These are phyloP conservation scores for Kazachstania kunashirensis DNA, from an alignment of 805 yeast species.

Conservation along the genomic window DNA sequence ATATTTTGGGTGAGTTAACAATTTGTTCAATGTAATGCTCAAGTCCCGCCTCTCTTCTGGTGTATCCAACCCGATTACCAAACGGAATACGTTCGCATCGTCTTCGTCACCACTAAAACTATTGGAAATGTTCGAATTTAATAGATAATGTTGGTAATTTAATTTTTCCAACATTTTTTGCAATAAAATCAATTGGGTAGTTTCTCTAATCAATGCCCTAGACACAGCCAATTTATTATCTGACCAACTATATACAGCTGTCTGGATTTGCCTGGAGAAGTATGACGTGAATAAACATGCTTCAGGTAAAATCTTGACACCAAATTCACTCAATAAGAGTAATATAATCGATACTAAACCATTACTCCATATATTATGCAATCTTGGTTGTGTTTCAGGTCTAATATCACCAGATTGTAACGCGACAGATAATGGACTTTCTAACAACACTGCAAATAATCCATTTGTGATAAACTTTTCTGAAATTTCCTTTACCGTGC, in stretches of 20 bases:
- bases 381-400: conserved; percentile 41
- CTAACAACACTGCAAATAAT: conserved; percentile 55
- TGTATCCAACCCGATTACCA: conserved; percentile 54
- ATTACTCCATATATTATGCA: conserved; percentile 78
- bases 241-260: conserved; percentile 62
- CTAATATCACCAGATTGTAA: conserved; percentile 58
- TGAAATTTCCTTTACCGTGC: conserved; percentile 52
- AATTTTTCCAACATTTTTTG: conserved; percentile 47
- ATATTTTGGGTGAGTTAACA: conserved; percentile 80
- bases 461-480: conserved; percentile 57
- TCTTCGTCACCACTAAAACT: not conserved
- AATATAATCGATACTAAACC: conserved; percentile 66
- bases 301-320: conserved; percentile 55
- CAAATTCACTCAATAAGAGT: conserved; percentile 50
- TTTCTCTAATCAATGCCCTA: conserved; percentile 49
- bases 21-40: conserved; percentile 51
- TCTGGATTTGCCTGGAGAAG: conserved; percentile 56
- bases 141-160: conserved; percentile 41
- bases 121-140: conserved; percentile 11
- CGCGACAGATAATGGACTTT: conserved; percentile 58
- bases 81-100: conserved; percentile 10
- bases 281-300: conserved; percentile 50
- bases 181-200: conserved; percentile 57
- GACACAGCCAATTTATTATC: conserved; percentile 34
- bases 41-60: conserved; percentile 51